Evolutionary conservation across 352 stramenopile species (phyloP), one percentile per base, ranked within the genome.

Genomic region (Phytophthora sansomeana): DNA sequence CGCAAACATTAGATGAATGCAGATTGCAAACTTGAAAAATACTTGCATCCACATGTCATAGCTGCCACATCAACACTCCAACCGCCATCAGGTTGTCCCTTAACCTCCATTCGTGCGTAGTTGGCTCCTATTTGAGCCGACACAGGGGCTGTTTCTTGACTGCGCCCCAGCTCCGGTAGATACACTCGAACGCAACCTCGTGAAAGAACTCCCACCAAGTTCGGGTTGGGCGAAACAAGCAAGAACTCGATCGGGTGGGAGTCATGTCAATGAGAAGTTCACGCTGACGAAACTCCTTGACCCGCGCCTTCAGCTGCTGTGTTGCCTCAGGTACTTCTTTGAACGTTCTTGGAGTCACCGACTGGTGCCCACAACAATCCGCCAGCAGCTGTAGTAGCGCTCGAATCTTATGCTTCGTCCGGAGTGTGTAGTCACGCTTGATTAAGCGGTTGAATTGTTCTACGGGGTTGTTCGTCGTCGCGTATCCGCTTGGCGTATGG

Each of bases 371-470:
- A 28, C 42, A 63, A 13, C 55, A 63, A 10, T 63, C 41, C 0
- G 43, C 33, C 17, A 55, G 43, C 5, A 39, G 21, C 3, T 26
- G 21, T 5, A 49, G 32, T 0, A 48, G 33, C 1, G 32, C 48
- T 48, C 43, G 43, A 19, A 63, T 55, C 21, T 63, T 63, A 24
- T 63, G 42, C 24, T 63, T 55, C 1, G 55, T 55, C 5, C 32
- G 33, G 51, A 24, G 21, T 24, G 21, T 3, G 21, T 71, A 77
- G 6, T 71, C 59, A 11, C 46, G 58, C 52, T 78, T 78, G 28
- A 72, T 60, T 16, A 42, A 28, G 2, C 39, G 13, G 35, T 72
- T 63, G 14, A 47, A 49, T 43, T 48, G 55, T 24, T 55, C 41
- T 21, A 52, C 28, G 11, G 53, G 53, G 8, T 60, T 60, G 53